phyloP scores from a whole-genome alignment of 2,329 filamentous ascomycete species.

The Fusarium sp. region DNA sequence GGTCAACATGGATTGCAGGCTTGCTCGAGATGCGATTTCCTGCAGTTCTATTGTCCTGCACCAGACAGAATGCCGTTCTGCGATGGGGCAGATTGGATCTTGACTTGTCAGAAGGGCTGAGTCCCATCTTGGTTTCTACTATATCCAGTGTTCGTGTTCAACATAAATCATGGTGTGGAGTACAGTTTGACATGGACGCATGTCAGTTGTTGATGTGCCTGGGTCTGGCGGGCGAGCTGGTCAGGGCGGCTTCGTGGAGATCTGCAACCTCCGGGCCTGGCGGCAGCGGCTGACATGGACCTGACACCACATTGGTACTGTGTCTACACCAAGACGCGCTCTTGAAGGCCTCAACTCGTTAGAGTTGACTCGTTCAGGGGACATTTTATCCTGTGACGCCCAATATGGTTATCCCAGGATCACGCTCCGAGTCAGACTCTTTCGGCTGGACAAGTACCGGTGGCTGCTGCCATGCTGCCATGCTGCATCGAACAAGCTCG shows the following conservation, averaged over 20 bases:
- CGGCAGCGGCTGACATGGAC: conserved; percentile 20
- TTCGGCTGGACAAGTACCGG: neutral
- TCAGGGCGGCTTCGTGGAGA: conserved; percentile 15
- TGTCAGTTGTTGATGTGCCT: conserved; percentile 1
- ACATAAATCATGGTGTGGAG: neutral
- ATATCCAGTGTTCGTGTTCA: neutral
- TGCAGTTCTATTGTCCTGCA: conserved; percentile 14
- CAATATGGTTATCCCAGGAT: neutral
- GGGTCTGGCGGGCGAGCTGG: neutral
- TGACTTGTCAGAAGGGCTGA: neutral
- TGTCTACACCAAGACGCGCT: neutral
- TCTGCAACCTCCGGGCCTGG: conserved; percentile 10
- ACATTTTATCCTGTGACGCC: neutral
- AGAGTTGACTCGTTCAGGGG: neutral
- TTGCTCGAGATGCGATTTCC: conserved; percentile 7
- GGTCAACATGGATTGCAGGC: neutral
- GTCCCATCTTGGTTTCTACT: neutral
- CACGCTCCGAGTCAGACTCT: neutral
- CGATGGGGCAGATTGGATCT: neutral
- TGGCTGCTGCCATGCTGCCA: conserved; percentile 5
- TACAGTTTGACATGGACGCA: neutral
- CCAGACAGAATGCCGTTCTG: neutral
- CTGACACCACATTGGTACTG: neutral
- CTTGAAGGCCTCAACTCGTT: conserved; percentile 1
- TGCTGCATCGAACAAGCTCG: conserved; percentile 15